Conservation (phyloP, 441 rosid species). For the Bocquillonia castaneifolia region DNA sequence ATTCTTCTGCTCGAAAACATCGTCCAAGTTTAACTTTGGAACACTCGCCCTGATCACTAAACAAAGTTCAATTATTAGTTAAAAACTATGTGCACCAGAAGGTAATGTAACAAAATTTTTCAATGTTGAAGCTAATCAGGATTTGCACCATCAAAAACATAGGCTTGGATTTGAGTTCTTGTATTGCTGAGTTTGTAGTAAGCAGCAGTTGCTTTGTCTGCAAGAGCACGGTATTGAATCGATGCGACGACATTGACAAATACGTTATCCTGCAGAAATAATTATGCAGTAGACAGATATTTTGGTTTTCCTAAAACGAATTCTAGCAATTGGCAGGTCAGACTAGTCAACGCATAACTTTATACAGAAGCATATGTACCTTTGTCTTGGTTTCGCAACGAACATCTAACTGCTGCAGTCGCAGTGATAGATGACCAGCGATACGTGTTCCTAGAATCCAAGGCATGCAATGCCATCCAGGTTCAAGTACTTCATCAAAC, state of each 20-base stretch:
- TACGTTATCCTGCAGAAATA: slow-evolving; percentile 81
- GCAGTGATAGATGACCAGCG: slow-evolving; percentile 28
- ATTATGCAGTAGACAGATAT: too few relatives aligned
- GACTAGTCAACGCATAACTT: too few relatives aligned
- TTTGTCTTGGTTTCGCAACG: slow-evolving; percentile 43
- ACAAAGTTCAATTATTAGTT: too few relatives aligned
- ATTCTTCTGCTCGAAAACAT: slow-evolving; percentile 34
- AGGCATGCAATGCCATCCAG: slow-evolving; percentile 37
- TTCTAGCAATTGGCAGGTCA: too few relatives aligned
- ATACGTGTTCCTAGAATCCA: slow-evolving; percentile 28
- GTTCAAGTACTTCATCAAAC: slow-evolving; percentile 30
- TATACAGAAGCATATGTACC: too few relatives aligned
- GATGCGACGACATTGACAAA: slow-evolving; percentile 79
- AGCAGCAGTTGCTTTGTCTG: slow-evolving; percentile 56
- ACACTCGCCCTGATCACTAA: slow-evolving; percentile 31
- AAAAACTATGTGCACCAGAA: too few relatives aligned
- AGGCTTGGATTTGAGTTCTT: slow-evolving; percentile 60
- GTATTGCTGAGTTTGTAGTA: slow-evolving; percentile 69
- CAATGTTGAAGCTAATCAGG: too few relatives aligned
- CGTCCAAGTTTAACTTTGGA: slow-evolving; percentile 30
- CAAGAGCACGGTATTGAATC: slow-evolving; percentile 62
- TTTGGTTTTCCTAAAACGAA: too few relatives aligned
- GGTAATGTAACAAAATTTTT: too few relatives aligned
- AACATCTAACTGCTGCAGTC: slow-evolving; percentile 43
- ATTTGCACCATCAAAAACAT: slow-evolving; percentile 59